Evolutionary conservation across 225 moss, liverwort and hornwort species (phyloP).

Genomic region (Bryum argenteum): DNA sequence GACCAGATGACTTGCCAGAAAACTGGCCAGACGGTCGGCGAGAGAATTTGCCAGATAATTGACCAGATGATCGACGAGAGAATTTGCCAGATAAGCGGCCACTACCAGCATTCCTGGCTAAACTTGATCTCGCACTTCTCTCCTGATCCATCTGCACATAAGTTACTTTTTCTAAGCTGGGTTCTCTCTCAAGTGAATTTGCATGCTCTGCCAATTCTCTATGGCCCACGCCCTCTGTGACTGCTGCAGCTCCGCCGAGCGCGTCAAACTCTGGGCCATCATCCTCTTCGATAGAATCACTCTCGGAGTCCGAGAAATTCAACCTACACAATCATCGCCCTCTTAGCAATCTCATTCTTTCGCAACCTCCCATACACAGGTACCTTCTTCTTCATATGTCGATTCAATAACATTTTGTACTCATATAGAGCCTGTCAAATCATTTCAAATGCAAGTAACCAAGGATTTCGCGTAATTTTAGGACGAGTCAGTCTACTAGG

Average conservation of each 20-base stretch:
- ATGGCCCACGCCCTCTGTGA: conserved; percentile 6
- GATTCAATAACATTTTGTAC: too few relatives aligned
- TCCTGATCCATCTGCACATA: conserved; percentile 15
- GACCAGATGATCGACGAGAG: not conserved
- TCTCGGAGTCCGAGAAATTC: conserved; percentile 17
- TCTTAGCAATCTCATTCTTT: not conserved
- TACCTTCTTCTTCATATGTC: too few relatives aligned
- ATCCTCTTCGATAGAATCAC: conserved; percentile 28
- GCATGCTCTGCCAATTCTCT: conserved; percentile 7
- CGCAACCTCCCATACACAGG: too few relatives aligned
- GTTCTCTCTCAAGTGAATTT: not conserved
- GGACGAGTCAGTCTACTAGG: too few relatives aligned
- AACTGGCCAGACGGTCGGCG: not conserved
- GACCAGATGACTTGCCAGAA: not conserved
- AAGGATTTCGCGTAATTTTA: too few relatives aligned
- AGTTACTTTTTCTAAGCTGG: conserved; percentile 14
- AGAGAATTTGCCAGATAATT: not conserved
- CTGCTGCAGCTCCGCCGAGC: conserved; percentile 29
- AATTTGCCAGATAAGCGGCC: not conserved
- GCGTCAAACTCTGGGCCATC: conserved; percentile 5
- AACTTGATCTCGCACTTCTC: conserved; percentile 1
- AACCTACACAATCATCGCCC: not conserved
- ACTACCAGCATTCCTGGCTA: not conserved
- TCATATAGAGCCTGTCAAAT: too few relatives aligned
- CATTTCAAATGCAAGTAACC: too few relatives aligned